Conservation (phyloP, 768 basidiomycete species). For the Mycena haematopus region DNA sequence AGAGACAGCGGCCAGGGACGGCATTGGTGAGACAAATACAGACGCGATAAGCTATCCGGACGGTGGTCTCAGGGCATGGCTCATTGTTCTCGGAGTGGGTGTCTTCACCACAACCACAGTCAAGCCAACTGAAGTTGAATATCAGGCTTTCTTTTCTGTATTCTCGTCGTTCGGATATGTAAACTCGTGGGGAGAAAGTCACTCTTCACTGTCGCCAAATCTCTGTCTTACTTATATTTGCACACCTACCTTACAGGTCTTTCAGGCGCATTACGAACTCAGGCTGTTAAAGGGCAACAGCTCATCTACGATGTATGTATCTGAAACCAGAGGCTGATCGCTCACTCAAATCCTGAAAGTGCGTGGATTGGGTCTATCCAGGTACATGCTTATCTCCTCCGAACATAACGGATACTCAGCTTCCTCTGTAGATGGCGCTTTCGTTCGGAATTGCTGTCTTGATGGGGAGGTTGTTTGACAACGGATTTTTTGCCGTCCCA, state of each 20-base stretch:
- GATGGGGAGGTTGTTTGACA: slow-evolving; percentile 74
- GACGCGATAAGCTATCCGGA: slow-evolving; percentile 38
- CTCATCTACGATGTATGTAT: slow-evolving; percentile 71
- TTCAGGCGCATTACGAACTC: slow-evolving; percentile 75
- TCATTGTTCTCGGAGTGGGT: slow-evolving; percentile 44
- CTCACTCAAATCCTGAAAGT: slow-evolving; percentile 42
- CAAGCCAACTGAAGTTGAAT: neutral
- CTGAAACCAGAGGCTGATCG: neutral
- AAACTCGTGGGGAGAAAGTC: slow-evolving; percentile 76
- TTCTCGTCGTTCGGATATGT: slow-evolving; percentile 64
- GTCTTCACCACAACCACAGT: neutral
- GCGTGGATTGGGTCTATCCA: slow-evolving; percentile 85
- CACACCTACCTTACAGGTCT: slow-evolving; percentile 52
- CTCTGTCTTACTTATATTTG: neutral
- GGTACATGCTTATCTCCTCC: slow-evolving; percentile 39
- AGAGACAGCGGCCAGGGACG: neutral
- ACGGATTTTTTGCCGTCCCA: slow-evolving; percentile 67
- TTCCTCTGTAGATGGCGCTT: slow-evolving; percentile 57
- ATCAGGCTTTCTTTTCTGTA: slow-evolving; percentile 21
- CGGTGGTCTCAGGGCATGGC: slow-evolving; percentile 49
- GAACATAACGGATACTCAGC: neutral
- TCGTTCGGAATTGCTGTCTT: slow-evolving; percentile 67
- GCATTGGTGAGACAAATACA: neutral
- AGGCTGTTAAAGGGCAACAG: slow-evolving; percentile 47
- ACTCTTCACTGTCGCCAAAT: neutral